These are phyloP conservation scores for Yarrowia sp. DNA, from an alignment of 805 yeast species.

Conservation along the genomic window DNA sequence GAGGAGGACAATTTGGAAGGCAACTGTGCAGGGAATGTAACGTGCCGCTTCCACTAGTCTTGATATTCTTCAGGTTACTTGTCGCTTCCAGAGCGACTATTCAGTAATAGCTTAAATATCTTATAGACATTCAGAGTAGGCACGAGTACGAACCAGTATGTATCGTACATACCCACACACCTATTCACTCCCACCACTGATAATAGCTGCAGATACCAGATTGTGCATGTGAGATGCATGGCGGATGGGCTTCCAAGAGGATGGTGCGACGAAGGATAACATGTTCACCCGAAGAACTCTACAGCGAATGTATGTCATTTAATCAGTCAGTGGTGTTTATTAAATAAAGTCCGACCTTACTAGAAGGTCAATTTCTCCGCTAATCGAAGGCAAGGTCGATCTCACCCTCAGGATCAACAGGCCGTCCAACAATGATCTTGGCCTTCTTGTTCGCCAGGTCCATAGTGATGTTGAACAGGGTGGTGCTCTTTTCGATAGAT, in stretches of 20 bases:
- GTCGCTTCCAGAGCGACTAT: no score
- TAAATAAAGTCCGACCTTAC: not conserved
- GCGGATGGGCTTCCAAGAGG: not conserved
- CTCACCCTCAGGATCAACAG: constrained; percentile 26
- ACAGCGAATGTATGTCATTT: not conserved
- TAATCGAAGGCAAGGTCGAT: constrained; percentile 3
- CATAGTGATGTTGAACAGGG: constrained; percentile 35
- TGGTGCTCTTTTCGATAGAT: constrained; percentile 25
- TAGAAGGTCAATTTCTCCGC: not conserved
- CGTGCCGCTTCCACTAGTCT: no score
- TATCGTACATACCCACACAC: no score
- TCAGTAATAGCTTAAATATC: no score
- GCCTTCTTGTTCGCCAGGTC: constrained; percentile 31
- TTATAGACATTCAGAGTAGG: no score
- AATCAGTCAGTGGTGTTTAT: constrained; percentile 1
- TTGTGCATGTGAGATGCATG: not conserved
- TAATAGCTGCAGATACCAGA: not conserved
- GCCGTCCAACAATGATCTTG: constrained; percentile 32
- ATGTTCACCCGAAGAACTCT: not conserved
- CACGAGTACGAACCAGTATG: no score
- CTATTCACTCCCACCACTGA: no score
- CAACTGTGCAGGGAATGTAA: no score
- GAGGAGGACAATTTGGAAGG: no score
- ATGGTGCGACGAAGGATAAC: not conserved
- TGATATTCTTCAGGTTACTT: no score